Evolutionary conservation across 148 eudicot genomes (phyloP), one percentile per base, ranked within the genome.

Genomic region (Selenicereus undatus): DNA sequence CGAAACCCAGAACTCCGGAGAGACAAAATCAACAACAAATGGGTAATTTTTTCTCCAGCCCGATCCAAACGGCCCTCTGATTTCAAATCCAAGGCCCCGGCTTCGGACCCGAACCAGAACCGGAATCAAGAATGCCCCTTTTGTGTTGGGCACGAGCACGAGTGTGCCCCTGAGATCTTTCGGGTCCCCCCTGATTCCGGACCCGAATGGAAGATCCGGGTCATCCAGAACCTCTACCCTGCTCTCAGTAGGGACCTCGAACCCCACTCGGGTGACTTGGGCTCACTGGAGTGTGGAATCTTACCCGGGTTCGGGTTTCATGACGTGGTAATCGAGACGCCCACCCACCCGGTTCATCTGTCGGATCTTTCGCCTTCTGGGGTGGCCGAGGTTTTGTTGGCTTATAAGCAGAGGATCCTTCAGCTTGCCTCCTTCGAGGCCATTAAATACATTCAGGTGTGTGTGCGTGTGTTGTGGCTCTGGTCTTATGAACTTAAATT

Each of bases 101-200:
- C 82, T 76, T 76, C 89, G 17, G 84, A 77, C 81, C 78, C 89
- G 26, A 82, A 72, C 72, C 43, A 14, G 54, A 58, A 81, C n/a
- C 86, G 85, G 24, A 36, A 84, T 32, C 86, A 88, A 2, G 83
- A 78, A 30, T 94, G 99, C 88, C 94, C 98, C n/a, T 96, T 96
- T 80, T 96, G 99, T 81, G 58, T 80, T 43, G 98, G 99, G 30
- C 89, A 87, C 78, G 98, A 96, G 77, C 93, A 91, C 87, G 89
- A 92, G 32, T 93, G 98, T 78, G 99, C 97, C 27, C 99, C 99
- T 3, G 98, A 94, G 80, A 92, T 93, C n/a, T 93, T 96, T 90
- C 93, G 98, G 36, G 75, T 91, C 52, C 87, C 88, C 3, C 79
- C 90, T 13, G 87, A 81, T 71, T 86, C 91, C 45, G 39, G 79